A percentile compares a stretch with the other conserved stretches of the same genome.
Conservation (phyloP, 2,329 filamentous ascomycete genomes). For the Venturiaceae sp. region DNA sequence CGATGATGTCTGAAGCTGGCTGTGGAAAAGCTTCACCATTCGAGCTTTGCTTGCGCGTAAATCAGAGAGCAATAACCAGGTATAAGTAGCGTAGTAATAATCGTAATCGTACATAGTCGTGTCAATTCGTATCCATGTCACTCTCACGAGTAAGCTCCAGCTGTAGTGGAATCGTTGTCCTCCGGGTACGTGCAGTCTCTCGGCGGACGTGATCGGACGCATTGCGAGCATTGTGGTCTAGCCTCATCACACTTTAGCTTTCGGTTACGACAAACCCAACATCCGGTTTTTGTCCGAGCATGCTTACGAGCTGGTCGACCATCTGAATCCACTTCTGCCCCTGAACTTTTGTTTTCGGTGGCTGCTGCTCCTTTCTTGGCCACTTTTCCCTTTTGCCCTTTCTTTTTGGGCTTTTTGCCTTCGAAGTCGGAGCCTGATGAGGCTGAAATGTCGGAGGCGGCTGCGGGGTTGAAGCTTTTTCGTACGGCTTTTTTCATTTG, state of each 20-base stretch:
- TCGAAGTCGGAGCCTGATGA: conserved; percentile 5
- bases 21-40: too few relatives aligned
- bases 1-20: too few relatives aligned
- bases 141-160: neutral
- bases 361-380: neutral
- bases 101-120: neutral
- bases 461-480: neutral
- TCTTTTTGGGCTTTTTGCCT: conserved; percentile 1
- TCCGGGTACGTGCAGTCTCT: conserved; percentile 4
- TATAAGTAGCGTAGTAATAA: neutral
- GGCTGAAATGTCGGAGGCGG: neutral
- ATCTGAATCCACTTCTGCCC: conserved; percentile 1
- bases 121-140: neutral
- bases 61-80: neutral
- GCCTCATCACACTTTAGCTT: conserved; percentile 88
- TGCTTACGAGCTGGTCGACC: conserved; percentile 30
- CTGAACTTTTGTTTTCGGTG: neutral
- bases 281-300: conserved; percentile 70
- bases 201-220: conserved; percentile 34
- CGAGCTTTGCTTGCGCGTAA: neutral
- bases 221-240: conserved; percentile 60
- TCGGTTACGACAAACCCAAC: conserved; percentile 77
- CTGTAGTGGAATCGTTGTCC: neutral
- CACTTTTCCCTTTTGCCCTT: neutral
- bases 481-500: conserved; percentile 3